phyloP scores from a whole-genome alignment of 31 red algal genomes.

The Pterothamnion heteromorphum region DNA sequence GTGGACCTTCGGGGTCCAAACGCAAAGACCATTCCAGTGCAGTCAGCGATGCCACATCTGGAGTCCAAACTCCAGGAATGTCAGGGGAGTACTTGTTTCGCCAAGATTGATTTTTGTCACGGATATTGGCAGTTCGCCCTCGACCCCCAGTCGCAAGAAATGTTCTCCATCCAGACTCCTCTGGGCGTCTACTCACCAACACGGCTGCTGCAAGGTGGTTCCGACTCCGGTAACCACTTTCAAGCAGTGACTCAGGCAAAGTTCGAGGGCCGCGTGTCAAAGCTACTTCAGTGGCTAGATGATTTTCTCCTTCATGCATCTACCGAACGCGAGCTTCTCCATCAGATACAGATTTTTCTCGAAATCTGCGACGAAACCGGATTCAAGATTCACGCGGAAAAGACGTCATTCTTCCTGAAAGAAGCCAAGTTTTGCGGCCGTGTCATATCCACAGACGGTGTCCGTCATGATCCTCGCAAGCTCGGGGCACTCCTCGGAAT shows the following conservation, averaged over 20 bases:
- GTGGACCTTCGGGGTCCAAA: conserved; percentile 41
- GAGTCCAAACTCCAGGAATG: neutral
- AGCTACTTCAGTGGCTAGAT: conserved; percentile 42
- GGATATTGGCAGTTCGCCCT: conserved; percentile 37
- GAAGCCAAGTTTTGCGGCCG: conserved; percentile 49
- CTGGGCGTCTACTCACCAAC: conserved; percentile 25
- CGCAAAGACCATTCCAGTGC: neutral
- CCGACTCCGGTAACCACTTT: conserved; percentile 29
- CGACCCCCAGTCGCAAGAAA: neutral
- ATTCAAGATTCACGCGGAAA: neutral
- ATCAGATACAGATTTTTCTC: neutral
- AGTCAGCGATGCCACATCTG: conserved; percentile 35
- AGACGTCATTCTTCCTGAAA: conserved; percentile 8
- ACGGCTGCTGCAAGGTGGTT: neutral
- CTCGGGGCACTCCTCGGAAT: conserved; percentile 26
- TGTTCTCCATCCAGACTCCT: conserved; percentile 34
- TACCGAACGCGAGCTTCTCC: conserved; percentile 30
- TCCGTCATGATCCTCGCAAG: neutral
- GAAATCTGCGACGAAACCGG: neutral
- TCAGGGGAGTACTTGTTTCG: neutral
- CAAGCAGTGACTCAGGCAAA: neutral
- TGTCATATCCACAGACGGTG: conserved; percentile 22
- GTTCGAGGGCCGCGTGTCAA: neutral
- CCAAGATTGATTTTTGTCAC: conserved; percentile 28
- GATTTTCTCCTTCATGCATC: conserved; percentile 51